Conservation (phyloP, 2,329 filamentous ascomycete genomes). For the Colletotrichum abscissum region DNA sequence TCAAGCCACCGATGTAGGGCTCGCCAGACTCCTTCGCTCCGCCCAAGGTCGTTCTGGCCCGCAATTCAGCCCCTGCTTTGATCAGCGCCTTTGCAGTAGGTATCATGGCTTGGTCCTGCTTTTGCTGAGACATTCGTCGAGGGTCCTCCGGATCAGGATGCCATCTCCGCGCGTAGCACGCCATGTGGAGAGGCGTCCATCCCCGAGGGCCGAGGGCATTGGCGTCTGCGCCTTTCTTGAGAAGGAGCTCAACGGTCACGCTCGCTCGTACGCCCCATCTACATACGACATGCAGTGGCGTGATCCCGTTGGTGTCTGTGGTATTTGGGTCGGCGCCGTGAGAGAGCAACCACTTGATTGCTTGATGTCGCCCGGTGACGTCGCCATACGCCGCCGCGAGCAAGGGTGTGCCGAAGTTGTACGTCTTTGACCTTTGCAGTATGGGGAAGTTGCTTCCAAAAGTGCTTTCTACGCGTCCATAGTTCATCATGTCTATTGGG, state of each 20-base stretch:
- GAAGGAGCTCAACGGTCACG: conserved; percentile 8
- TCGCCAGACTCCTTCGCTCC: neutral
- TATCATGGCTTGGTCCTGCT: neutral
- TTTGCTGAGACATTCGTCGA: neutral
- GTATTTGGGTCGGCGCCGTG: neutral
- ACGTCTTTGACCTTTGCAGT: neutral
- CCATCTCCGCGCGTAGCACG: neutral
- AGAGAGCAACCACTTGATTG: conserved; percentile 4
- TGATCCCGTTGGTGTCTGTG: neutral
- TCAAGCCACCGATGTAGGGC: neutral
- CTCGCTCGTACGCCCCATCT: neutral
- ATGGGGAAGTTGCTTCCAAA: neutral
- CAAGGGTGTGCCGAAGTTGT: neutral
- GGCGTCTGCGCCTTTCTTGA: conserved; percentile 34
- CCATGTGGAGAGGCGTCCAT: neutral
- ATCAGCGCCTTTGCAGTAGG: neutral
- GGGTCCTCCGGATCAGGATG: neutral
- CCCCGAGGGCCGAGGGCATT: neutral
- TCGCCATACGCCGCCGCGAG: conserved; percentile 11
- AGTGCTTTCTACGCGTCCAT: neutral
- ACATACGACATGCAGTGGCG: neutral
- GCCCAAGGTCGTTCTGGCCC: neutral
- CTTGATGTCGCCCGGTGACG: neutral
- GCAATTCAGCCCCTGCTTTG: neutral
- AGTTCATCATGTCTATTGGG: neutral